Base-by-base conservation (phyloP, 2,329 filamentous ascomycete species). In the Pseudogymnoascus sp. region DNA sequence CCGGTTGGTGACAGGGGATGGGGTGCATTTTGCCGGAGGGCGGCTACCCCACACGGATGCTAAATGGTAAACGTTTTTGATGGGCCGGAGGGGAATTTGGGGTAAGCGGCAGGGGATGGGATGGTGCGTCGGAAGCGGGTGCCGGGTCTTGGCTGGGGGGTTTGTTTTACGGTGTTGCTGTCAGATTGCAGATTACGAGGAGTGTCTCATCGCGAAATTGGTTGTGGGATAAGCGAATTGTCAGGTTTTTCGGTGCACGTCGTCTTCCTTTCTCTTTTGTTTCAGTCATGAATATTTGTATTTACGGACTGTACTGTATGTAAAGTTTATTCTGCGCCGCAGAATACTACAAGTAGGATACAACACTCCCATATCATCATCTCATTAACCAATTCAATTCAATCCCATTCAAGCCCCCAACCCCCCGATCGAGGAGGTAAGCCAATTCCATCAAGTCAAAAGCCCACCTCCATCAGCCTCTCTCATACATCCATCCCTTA, bases 401-500 rank as follows among this genome's bases (percentile, higher is more conserved):
- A 47, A 47, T 25, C 25, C 47, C 31, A 31, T 12, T 10, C 47
- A 53, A 53, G 21, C 23, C 47, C 23, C 47, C 47, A 31, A 53
- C 23, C 44, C 14, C 21, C 44, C 23, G 14, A 25, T 28, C 7
- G 44, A 50, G 4, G 47, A 31, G 47, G 25, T 31, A 53, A 11
- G 25, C 25, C 14, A 8, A 31, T 53, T 53, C 25, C 47, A 23
- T 5, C 1, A 53, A 31, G 47, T 53, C 47, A 53, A 16, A 53
- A 31, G 14, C n/a, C 47, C 23, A 31, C 8, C n/a, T 6, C 47
- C 47, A 53, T 53, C 47, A 16, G 14, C 6, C 23, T 53, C 47
- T 53, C 47, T 11, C 16, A 31, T 2, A 16, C 47, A 31, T 53
- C 4, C 25, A 53, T 16, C 47, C 23, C 47, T 53, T 67, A 70